phyloP scores from a whole-genome alignment of 73 alveolate genomes.

The Blepharisma stoltei region DNA sequence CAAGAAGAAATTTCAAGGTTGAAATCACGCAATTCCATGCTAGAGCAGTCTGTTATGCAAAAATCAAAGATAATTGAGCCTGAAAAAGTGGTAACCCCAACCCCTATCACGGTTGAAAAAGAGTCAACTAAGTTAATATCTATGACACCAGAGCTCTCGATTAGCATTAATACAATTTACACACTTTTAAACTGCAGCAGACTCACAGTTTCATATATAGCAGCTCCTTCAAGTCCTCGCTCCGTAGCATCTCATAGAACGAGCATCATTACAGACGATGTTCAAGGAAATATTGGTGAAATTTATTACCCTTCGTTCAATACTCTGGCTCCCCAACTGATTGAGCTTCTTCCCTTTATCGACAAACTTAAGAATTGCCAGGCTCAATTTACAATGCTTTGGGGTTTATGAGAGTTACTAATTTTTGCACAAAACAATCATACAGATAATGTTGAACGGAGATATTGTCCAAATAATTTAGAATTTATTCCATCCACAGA shows the following conservation, averaged over 20 bases:
- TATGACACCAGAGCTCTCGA: background rate
- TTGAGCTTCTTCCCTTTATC: background rate
- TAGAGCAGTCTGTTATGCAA: background rate
- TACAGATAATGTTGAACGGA: background rate
- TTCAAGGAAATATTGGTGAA: background rate
- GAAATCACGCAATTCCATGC: constrained; percentile 19
- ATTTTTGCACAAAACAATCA: background rate
- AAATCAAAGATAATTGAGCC: background rate
- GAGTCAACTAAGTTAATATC: background rate
- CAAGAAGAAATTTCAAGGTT: background rate
- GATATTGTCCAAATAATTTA: constrained; percentile 4
- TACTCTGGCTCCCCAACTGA: background rate
- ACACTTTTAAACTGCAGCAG: background rate
- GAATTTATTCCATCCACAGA: background rate
- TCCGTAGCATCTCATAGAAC: background rate
- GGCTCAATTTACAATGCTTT: background rate
- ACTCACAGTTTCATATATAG: background rate
- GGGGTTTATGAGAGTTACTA: background rate
- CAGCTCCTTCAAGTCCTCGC: constrained; percentile 2
- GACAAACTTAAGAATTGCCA: background rate
- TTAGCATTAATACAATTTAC: background rate
- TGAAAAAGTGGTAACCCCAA: background rate
- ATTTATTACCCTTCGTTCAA: constrained; percentile 4
- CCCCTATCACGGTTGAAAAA: background rate
- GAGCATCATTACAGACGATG: background rate